Evolutionary conservation across 2,329 filamentous ascomycete species (phyloP), one percentile per base, ranked within the genome.

Genomic region (Blastomyces percursus): DNA sequence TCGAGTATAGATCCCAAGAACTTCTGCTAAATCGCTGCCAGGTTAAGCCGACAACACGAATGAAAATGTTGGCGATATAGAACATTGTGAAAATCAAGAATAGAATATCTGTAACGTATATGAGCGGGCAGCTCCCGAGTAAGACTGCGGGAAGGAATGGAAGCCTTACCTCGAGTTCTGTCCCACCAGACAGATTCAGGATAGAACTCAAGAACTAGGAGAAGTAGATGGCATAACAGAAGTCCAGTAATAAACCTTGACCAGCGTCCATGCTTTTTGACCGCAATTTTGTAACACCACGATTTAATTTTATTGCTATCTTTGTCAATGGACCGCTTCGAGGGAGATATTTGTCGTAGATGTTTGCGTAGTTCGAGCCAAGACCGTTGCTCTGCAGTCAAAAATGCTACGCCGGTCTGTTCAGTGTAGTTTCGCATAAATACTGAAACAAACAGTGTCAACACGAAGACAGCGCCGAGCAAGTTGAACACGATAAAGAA

Each of bases 381-480:
- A 0, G 93, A 96, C 68, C 94, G 87, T 73, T 99, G 94, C 70
- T 99, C 94, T 0, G 92, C 88, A 0, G 94, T 99, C 69, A 99
- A 79, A 73, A 93, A 99, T 2, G 94, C 94, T 52, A 99, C 94
- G 1, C 94, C 94, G 0, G 94, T 99, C 76, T 97, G 92, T 76
- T 99, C 94, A 0, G 94, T 99, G 76, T 99, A 99, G 74, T 96
- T 99, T 65, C 94, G 90, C 94, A 99, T 99, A 75, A 99, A 99
- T 65, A 99, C 94, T 62, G 94, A 97, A 57, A 99, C 95, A 75
- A 99, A 99, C 71, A 99, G 80, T 0, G 94, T 99, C 71, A 99
- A 82, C 65, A 99, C 89, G 76, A 99, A 99, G 66, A 99, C 93
- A 0, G 94, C 94, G 40, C 91, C 91, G 69, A 99, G 82, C 72